Conservation (phyloP, 805 yeast genomes). For the Lipomyces yamanashiensis region DNA sequence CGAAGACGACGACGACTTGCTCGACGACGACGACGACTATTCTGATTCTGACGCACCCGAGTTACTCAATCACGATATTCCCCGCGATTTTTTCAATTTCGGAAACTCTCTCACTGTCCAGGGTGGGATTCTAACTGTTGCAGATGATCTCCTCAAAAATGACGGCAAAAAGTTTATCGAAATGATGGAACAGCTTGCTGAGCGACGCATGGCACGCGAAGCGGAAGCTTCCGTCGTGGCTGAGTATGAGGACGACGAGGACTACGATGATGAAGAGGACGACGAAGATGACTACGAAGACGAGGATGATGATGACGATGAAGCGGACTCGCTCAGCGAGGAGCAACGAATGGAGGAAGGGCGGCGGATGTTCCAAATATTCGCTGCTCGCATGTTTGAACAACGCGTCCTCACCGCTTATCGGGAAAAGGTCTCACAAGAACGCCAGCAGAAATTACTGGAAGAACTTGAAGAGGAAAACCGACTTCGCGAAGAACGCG, state of each 20-base stretch:
- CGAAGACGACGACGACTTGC: slow-evolving; percentile 34
- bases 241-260: slow-evolving; percentile 45
- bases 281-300: slow-evolving; percentile 40
- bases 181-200: slow-evolving; percentile 77
- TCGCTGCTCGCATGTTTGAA: slow-evolving; percentile 77
- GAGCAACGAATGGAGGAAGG: slow-evolving; percentile 77
- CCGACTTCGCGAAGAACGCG: slow-evolving; percentile 40
- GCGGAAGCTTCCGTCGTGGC: slow-evolving; percentile 43
- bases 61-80: slow-evolving; percentile 26
- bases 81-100: slow-evolving; percentile 41
- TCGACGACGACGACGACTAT: slow-evolving; percentile 35
- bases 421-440: slow-evolving; percentile 80
- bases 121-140: slow-evolving; percentile 61
- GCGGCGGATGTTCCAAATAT: slow-evolving; percentile 75
- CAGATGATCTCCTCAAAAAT: slow-evolving; percentile 77
- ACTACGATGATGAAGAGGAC: slow-evolving; percentile 44
- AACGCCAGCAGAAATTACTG: slow-evolving; percentile 50
- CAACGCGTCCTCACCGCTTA: slow-evolving; percentile 74
- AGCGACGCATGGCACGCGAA: slow-evolving; percentile 52
- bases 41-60: slow-evolving; percentile 31
- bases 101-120: slow-evolving; percentile 44
- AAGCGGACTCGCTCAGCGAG: slow-evolving; percentile 46
- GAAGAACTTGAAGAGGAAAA: slow-evolving; percentile 42
- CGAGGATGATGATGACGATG: slow-evolving; percentile 40
- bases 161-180: slow-evolving; percentile 79